These are phyloP conservation scores for Vicia sativa DNA, from an alignment of 306 rosid species.

Conservation along the genomic window DNA sequence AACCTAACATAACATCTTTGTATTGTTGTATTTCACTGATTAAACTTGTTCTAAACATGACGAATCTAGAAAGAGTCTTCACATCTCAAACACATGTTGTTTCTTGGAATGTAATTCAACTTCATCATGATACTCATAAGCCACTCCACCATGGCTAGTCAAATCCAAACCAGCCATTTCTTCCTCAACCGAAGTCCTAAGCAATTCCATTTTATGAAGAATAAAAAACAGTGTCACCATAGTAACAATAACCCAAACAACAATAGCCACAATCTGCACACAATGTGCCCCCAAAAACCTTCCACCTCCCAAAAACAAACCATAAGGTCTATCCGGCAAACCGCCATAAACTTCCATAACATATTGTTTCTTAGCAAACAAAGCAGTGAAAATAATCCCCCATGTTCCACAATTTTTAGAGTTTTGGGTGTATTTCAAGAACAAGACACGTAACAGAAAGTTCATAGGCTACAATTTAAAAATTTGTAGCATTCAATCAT, in stretches of 20 bases:
- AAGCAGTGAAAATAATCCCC: constrained; percentile 61
- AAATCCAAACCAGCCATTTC: constrained; percentile 65
- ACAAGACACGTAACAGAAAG: no score
- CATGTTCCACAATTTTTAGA: constrained; percentile 63
- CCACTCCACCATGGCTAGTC: constrained; percentile 63
- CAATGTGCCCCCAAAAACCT: constrained; percentile 55
- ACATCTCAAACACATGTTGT: constrained; percentile 3
- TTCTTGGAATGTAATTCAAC: neutral
- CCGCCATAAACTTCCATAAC: constrained; percentile 56
- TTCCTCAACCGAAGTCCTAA: constrained; percentile 52
- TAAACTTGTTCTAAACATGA: neutral
- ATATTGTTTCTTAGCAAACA: constrained; percentile 52
- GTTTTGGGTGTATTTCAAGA: no score
- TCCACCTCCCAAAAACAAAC: constrained; percentile 59
- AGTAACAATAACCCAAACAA: constrained; percentile 54
- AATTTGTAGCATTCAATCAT: no score
- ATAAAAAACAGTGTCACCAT: constrained; percentile 60
- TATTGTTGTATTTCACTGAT: neutral
- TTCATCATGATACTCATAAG: constrained; percentile 47
- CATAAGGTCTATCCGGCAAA: constrained; percentile 47
- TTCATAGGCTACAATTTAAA: no score
- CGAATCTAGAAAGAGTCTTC: neutral
- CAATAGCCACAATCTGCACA: constrained; percentile 47
- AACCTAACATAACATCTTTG: neutral
- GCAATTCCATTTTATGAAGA: constrained; percentile 47